Conservation (phyloP, 2,329 filamentous ascomycete species). For the Sclerotinia sclerotiorum region DNA sequence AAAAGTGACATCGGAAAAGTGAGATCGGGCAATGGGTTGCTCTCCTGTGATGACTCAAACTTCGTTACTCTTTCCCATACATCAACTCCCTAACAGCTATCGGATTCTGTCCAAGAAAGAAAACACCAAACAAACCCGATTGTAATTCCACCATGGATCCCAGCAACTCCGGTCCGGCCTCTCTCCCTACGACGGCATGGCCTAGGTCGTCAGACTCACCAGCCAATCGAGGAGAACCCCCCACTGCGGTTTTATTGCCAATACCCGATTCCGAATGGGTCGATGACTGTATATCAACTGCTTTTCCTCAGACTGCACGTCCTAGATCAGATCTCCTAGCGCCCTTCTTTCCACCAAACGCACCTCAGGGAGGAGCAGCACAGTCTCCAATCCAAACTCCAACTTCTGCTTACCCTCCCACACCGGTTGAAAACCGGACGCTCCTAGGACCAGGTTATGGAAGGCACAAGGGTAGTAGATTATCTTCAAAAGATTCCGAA, state of each 20-base stretch:
- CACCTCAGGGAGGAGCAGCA: background rate
- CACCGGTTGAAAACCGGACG: no score
- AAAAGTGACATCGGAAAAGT: background rate
- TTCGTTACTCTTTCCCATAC: background rate
- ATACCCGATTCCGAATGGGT: background rate
- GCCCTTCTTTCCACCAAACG: background rate
- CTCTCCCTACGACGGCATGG: slow-evolving; percentile 8
- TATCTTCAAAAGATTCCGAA: background rate
- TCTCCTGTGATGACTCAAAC: background rate
- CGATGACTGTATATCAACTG: background rate
- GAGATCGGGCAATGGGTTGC: background rate
- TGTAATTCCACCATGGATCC: background rate
- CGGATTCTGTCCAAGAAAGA: no score
- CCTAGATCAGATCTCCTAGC: background rate
- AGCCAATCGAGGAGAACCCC: background rate
- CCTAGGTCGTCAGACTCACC: background rate
- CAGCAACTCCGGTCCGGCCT: background rate
- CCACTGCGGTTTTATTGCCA: background rate
- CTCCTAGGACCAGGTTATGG: no score
- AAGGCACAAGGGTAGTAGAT: background rate
- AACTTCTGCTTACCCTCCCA: background rate
- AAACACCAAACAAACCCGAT: background rate
- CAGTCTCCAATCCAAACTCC: background rate
- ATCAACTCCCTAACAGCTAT: background rate
- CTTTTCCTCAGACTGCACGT: background rate